A percentile compares a stretch with the other conserved stretches of the same genome.
phyloP scores from a whole-genome alignment of 768 basidiomycete species.

The Vararia minispora region DNA sequence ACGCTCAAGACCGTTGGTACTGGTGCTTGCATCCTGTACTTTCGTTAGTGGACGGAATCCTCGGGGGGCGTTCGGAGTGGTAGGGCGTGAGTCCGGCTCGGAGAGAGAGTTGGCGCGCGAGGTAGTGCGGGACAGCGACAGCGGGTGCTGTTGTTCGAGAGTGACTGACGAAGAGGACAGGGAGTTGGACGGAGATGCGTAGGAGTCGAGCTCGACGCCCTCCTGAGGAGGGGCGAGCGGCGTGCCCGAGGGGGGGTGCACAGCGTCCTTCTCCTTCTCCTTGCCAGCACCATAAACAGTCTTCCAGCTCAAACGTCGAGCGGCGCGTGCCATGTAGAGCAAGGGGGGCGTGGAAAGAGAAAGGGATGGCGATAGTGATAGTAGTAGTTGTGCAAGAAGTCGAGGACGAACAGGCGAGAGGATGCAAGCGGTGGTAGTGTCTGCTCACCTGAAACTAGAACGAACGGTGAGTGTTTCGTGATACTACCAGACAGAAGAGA shows the following conservation, averaged over 20 bases:
- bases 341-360: conserved; percentile 1
- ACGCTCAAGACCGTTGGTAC: conserved; percentile 42
- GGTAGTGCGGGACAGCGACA: conserved; percentile 17
- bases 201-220: conserved; percentile 20
- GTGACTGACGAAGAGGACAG: conserved; percentile 14
- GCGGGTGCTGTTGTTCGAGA: conserved; percentile 8
- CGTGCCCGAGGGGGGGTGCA: conserved; percentile 1
- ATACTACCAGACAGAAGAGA: no score
- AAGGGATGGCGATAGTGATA: conserved; percentile 1
- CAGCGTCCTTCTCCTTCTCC: conserved; percentile 17
- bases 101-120: conserved; percentile 18
- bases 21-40: conserved; percentile 33
- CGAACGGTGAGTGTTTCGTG: no score
- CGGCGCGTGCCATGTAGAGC: conserved; percentile 15
- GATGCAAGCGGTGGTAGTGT: conserved; percentile 7
- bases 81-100: conserved; percentile 18
- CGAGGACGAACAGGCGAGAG: no score
- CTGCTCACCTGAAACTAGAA: no score
- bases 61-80: conserved; percentile 20
- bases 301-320: conserved; percentile 20
- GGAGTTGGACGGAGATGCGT: conserved; percentile 15
- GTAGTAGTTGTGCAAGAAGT: conserved; percentile 5
- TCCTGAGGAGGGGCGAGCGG: conserved; percentile 20
- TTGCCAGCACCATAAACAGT: conserved; percentile 15
- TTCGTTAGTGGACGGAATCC: conserved; percentile 23